Evolutionary conservation across 2,329 filamentous ascomycete species (phyloP).

Genomic region (Penicillium sumatraense): DNA sequence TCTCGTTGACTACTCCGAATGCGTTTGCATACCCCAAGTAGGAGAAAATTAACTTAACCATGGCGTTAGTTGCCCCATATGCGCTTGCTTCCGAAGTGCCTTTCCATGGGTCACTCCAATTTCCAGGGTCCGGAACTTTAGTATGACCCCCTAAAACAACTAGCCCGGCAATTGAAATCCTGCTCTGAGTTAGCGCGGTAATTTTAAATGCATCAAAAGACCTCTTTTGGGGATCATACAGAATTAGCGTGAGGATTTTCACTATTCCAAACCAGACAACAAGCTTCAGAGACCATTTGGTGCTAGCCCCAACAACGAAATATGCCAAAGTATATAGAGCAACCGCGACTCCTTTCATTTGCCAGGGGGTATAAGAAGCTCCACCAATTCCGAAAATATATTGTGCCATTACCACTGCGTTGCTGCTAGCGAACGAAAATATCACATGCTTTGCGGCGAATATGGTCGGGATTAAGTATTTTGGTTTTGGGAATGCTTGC

Average conservation of each 20-base stretch:
- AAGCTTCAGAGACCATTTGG: conserved; percentile 60
- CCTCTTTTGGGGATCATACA: conserved; percentile 45
- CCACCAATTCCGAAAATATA: conserved; percentile 66
- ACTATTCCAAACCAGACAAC: conserved; percentile 62
- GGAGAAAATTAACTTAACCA: conserved; percentile 64
- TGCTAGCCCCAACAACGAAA: conserved; percentile 60
- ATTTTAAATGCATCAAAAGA: not conserved
- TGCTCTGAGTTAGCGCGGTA: conserved; percentile 11
- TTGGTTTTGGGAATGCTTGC: conserved; percentile 68
- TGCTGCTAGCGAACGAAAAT: conserved; percentile 69
- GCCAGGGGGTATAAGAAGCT: conserved; percentile 60
- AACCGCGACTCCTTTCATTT: conserved; percentile 69
- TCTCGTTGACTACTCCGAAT: conserved; percentile 66
- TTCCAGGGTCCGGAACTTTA: conserved; percentile 56
- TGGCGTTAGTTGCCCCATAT: conserved; percentile 59
- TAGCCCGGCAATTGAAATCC: conserved; percentile 63
- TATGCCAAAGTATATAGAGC: conserved; percentile 65
- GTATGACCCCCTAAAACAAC: conserved; percentile 65
- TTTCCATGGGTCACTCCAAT: conserved; percentile 61
- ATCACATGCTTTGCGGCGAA: conserved; percentile 68
- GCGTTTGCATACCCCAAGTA: conserved; percentile 64
- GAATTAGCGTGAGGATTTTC: conserved; percentile 67
- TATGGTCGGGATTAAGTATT: conserved; percentile 66
- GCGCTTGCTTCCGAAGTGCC: conserved; percentile 50
- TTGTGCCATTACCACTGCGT: conserved; percentile 65